phyloP scores from a whole-genome alignment of 805 yeast genomes.

The Wickerhamiella occidentalis region DNA sequence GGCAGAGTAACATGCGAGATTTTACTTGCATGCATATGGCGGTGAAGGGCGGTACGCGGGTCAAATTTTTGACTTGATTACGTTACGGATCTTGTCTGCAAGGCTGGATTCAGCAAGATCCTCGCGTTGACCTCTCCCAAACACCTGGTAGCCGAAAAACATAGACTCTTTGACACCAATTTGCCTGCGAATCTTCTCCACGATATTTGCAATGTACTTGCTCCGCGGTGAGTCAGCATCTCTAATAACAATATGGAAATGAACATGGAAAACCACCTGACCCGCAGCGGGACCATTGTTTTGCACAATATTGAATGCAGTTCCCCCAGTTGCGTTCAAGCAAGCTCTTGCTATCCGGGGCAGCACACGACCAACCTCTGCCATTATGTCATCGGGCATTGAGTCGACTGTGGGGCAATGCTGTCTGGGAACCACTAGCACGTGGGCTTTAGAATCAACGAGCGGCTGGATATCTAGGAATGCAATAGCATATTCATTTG shows the following conservation, averaged over 20 bases:
- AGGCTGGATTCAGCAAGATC: constrained; percentile 23
- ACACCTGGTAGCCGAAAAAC: constrained; percentile 23
- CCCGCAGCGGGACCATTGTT: constrained; percentile 79
- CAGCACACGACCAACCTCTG: constrained; percentile 19
- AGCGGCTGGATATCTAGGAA: constrained; percentile 31
- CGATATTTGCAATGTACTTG: constrained; percentile 9
- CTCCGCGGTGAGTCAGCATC: constrained; percentile 9
- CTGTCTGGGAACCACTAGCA: constrained; percentile 28
- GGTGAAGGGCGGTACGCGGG: too few relatives aligned
- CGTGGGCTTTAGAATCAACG: constrained; percentile 27
- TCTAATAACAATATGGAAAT: constrained; percentile 80
- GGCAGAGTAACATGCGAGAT: background rate
- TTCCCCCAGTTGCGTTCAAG: constrained; percentile 17
- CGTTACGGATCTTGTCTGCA: background rate
- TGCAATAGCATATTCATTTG: constrained; percentile 26
- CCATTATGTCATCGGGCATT: constrained; percentile 19
- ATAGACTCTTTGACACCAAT: constrained; percentile 14
- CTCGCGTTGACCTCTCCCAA: constrained; percentile 26
- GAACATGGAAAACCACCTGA: constrained; percentile 87
- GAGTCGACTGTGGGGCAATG: constrained; percentile 25
- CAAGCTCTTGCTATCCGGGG: constrained; percentile 23
- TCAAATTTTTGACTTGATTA: background rate
- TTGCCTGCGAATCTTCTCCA: constrained; percentile 6
- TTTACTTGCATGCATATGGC: too few relatives aligned
- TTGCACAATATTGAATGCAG: constrained; percentile 29